Evolutionary conservation across 2,329 filamentous ascomycete genomes (phyloP).

Genomic region (Nothophaeocryptopus gaeumannii): DNA sequence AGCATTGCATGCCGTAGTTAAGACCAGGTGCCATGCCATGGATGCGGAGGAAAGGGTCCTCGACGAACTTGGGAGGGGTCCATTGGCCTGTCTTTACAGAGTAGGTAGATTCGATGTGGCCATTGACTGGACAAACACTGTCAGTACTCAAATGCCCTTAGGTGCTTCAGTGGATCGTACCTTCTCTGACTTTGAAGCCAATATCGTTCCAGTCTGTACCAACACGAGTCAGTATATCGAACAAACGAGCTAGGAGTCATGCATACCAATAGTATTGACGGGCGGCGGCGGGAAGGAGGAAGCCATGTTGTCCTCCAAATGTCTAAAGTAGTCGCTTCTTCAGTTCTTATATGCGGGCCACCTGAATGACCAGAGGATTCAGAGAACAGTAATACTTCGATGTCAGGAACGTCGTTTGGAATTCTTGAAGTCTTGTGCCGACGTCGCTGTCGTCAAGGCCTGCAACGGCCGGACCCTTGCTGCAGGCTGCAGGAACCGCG

Average conservation of each 20-base stretch:
- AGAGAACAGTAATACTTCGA: too few species aligned
- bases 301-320: conserved; percentile 24
- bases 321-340: too few species aligned
- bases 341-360: too few species aligned
- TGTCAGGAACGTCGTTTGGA: too few species aligned
- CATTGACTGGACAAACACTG: conserved; percentile 62
- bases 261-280: conserved; percentile 67
- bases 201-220: conserved; percentile 82
- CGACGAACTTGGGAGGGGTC: conserved; percentile 73
- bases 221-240: conserved; percentile 10
- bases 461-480: too few species aligned
- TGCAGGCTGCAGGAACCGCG: too few species aligned
- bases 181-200: conserved; percentile 88
- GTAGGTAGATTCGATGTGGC: conserved; percentile 88
- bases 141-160: neutral
- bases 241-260: neutral
- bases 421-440: too few species aligned
- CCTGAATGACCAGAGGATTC: too few species aligned
- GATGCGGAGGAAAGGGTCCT: conserved; percentile 79
- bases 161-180: conserved; percentile 46
- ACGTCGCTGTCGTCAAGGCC: too few species aligned
- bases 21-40: conserved; percentile 94
- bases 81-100: conserved; percentile 71
- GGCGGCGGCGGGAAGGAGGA: conserved; percentile 69
- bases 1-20: conserved; percentile 97